Conservation (phyloP, 2,329 filamentous ascomycete genomes). For the Penicillium sp. region DNA sequence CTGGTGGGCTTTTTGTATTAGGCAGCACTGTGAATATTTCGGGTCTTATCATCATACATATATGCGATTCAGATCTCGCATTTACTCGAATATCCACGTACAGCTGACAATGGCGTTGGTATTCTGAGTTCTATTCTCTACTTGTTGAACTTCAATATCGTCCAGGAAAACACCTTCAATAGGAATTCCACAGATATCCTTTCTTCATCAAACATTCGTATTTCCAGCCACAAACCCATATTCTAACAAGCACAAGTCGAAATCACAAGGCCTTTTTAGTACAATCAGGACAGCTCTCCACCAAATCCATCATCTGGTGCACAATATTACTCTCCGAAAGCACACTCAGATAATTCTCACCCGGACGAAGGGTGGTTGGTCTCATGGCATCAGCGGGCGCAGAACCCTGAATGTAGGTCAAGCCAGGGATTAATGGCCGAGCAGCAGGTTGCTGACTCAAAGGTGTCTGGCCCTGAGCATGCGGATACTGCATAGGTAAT, state of each 20-base stretch:
- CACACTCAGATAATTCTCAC: no score
- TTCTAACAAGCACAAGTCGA: neutral
- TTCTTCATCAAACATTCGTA: neutral
- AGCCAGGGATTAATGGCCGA: no score
- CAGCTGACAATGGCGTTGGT: neutral
- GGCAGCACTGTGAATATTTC: neutral
- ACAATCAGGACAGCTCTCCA: constrained; percentile 8
- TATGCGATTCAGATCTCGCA: neutral
- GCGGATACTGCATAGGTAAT: no score
- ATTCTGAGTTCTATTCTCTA: neutral
- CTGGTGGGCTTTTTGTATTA: neutral
- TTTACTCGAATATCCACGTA: neutral
- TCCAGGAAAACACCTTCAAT: neutral
- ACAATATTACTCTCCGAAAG: constrained; percentile 11
- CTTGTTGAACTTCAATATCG: no score
- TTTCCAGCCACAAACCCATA: neutral
- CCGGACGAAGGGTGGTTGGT: neutral
- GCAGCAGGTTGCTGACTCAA: no score
- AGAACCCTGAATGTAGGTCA: no score
- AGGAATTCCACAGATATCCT: neutral
- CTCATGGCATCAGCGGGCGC: no score
- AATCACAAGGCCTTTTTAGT: neutral
- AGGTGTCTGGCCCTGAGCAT: no score
- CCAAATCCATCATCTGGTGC: constrained; percentile 10
- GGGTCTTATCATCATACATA: neutral